A percentile compares a stretch with the other conserved stretches of the same genome.
These are phyloP conservation scores for Groenewaldozyma salmanticensis DNA, from an alignment of 805 yeast genomes.

Conservation along the genomic window DNA sequence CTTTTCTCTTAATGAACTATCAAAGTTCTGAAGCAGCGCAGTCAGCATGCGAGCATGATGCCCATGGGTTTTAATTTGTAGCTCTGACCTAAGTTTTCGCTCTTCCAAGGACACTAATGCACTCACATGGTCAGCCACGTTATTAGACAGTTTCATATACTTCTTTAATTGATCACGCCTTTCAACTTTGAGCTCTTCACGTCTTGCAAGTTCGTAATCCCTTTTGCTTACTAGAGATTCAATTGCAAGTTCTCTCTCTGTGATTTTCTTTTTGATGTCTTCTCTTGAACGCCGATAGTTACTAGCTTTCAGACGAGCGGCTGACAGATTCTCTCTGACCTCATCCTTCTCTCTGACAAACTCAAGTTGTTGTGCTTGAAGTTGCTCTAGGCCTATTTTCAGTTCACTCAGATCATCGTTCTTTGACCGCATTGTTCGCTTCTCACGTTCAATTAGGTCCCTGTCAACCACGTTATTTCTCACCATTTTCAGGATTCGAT, in stretches of 20 bases:
- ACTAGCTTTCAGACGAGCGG: too few species aligned
- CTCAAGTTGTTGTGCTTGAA: neutral
- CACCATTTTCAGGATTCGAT: neutral
- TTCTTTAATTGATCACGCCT: neutral
- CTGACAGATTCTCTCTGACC: too few species aligned
- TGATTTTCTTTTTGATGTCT: neutral
- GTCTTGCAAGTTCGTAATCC: neutral
- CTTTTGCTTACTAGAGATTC: neutral
- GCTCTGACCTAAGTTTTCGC: neutral
- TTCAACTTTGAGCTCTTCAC: neutral
- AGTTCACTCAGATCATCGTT: neutral
- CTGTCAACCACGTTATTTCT: neutral
- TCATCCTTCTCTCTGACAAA: neutral
- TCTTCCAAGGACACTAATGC: neutral
- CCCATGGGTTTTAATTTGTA: too few species aligned
- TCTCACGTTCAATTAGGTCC: neutral
- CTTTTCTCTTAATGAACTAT: neutral
- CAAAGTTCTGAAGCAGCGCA: neutral
- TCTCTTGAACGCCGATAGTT: neutral
- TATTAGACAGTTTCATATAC: neutral
- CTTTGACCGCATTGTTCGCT: neutral
- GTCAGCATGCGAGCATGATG: neutral
- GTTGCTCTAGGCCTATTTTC: neutral
- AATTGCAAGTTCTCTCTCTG: neutral
- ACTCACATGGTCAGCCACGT: neutral